Percentiles rank a stretch among this genome's conserved stretches.
These are phyloP conservation scores for Malus orientalis DNA, from an alignment of 306 rosid species.

Conservation along the genomic window DNA sequence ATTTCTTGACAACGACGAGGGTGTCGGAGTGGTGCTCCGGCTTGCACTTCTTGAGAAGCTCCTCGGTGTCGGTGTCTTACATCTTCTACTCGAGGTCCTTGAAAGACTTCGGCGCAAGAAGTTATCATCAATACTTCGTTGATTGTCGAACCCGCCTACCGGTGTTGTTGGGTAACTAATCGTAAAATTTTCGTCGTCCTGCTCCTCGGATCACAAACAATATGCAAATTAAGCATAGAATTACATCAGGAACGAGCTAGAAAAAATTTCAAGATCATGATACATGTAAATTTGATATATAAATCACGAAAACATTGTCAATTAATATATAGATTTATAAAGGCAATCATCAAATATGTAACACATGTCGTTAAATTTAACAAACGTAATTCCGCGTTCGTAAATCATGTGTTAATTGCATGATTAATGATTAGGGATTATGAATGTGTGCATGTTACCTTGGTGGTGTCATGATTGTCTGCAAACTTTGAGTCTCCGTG, in stretches of 20 bases:
- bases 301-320: not conserved
- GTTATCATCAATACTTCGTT: slow-evolving; percentile 41
- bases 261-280: not conserved
- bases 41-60: slow-evolving; percentile 30
- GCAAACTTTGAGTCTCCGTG: not conserved
- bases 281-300: not conserved
- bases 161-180: slow-evolving; percentile 26
- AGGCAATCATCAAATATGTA: not conserved
- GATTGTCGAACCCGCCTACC: slow-evolving; percentile 1
- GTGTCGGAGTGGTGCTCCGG: slow-evolving; percentile 29
- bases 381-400: not conserved
- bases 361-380: not conserved
- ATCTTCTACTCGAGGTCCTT: slow-evolving; percentile 38
- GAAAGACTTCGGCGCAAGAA: slow-evolving; percentile 30
- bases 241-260: not conserved
- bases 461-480: slow-evolving; percentile 3
- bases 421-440: not conserved
- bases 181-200: slow-evolving; percentile 7
- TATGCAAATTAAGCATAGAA: not conserved
- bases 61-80: slow-evolving; percentile 60
- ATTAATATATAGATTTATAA: not conserved
- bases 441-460: not conserved
- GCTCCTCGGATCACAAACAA: not conserved
- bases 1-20: not conserved
- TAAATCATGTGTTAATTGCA: not conserved